Base-by-base conservation (phyloP, 208 protist species). In the Acanthamoeba castellanii region DNA sequence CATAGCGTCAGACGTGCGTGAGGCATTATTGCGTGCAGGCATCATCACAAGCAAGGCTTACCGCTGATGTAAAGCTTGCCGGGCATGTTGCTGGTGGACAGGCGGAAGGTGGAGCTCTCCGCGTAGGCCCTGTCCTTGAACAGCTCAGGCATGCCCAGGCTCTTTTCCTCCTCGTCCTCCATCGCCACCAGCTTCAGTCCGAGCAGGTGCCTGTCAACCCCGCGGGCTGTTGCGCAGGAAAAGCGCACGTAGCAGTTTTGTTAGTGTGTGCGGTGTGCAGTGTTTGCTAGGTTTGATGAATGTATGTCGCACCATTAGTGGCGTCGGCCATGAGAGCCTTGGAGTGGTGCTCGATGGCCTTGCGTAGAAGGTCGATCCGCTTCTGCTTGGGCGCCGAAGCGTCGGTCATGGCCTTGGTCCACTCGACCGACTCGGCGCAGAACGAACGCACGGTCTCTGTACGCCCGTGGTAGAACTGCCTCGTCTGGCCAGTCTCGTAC, bases 391-490 rank as follows among this genome's bases (percentile, higher is more conserved):
- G 37, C 30, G 42, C 74, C 27, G 90, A 78, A 18, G 90, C 45
- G 42, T 76, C 59, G 90, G 66, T 84, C 45, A 94, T 70, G 37
- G 57, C 52, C 30, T 34, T 55, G n/a, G 84, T 82, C 45, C 45
- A 95, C 32, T 87, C 84, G 27, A 95, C 84, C 78, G 84, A 88
- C 27, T 95, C 55, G 30, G 93, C 25, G 55, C 50, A 72, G 84
- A 95, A 55, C 47, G 93, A 92, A n/a, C 93, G 93, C 32, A 95
- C 47, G 61, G 66, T 84, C 50, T 95, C 93, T 42, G 93, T 95
- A 37, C 93, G 76, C 14, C 93, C 93, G 42, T 90, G 93, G 66
- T 55, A 90, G 93, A 37, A 95, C 30, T 72, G 81, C 30, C 57
- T 92, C 22, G 93, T 95, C 55, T 82, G 45, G 45, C 52, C 90